Percentiles rank a stretch among this genome's conserved stretches.
Conservation (phyloP, 2,329 filamentous ascomycete genomes). For the Colletotrichum sublineola region DNA sequence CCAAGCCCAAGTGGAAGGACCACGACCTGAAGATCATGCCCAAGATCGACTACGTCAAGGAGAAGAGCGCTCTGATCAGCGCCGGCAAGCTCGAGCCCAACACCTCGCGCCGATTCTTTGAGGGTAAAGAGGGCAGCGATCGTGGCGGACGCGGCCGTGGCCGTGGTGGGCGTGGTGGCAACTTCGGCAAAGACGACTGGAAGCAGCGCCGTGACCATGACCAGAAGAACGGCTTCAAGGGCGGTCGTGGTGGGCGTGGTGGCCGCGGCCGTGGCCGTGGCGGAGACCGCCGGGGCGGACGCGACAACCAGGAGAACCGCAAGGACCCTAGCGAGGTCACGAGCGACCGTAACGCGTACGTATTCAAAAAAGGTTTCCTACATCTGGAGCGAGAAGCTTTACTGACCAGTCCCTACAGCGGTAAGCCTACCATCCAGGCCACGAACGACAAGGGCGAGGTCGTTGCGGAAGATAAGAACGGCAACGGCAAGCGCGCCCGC, state of each 20-base stretch:
- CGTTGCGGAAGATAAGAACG: slow-evolving; percentile 44
- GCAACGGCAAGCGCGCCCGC: slow-evolving; percentile 67
- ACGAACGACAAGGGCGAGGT: slow-evolving; percentile 56
- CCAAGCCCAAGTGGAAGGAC: slow-evolving; percentile 87
- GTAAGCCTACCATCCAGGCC: slow-evolving; percentile 60
- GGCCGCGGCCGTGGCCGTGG: slow-evolving; percentile 56
- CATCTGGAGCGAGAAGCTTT: background rate
- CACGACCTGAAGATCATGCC: slow-evolving; percentile 84
- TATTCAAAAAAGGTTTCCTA: slow-evolving; percentile 3
- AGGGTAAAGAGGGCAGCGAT: slow-evolving; percentile 56
- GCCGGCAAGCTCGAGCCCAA: slow-evolving; percentile 77
- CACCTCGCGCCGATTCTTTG: slow-evolving; percentile 61
- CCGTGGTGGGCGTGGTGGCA: slow-evolving; percentile 54
- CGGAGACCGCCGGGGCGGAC: slow-evolving; percentile 53
- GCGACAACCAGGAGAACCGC: slow-evolving; percentile 54
- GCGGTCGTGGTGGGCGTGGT: slow-evolving; percentile 59
- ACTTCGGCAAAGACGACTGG: slow-evolving; percentile 67
- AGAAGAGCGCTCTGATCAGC: slow-evolving; percentile 79
- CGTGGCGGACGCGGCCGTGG: slow-evolving; percentile 50
- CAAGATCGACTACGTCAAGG: slow-evolving; percentile 89
- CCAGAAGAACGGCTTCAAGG: slow-evolving; percentile 68
- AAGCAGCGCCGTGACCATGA: slow-evolving; percentile 74
- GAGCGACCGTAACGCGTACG: slow-evolving; percentile 52
- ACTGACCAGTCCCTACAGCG: slow-evolving; percentile 46
- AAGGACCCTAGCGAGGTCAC: slow-evolving; percentile 50